Conservation (phyloP, 78 protist genomes). For the Creolimax fragrantissima region DNA sequence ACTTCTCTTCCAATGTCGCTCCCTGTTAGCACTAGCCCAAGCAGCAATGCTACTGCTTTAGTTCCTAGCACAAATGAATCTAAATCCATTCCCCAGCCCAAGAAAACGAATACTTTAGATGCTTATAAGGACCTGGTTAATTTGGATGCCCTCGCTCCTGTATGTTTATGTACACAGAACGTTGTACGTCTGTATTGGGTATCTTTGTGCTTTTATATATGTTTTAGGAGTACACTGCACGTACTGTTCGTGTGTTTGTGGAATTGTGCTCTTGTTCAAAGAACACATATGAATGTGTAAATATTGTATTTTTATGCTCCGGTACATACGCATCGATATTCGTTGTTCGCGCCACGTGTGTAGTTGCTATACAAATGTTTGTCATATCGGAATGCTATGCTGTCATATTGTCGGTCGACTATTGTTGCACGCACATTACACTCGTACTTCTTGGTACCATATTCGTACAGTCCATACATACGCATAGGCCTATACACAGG, state of each 20-base stretch:
- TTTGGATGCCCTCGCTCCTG: conserved; percentile 3
- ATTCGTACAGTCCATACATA: not conserved
- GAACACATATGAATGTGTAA: too few relatives aligned
- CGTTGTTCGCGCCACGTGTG: not conserved
- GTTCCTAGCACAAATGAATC: not conserved
- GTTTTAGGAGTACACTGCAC: not conserved
- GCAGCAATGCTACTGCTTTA: not conserved
- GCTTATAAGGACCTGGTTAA: not conserved
- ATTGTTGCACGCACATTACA: not conserved
- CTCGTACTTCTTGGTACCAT: not conserved
- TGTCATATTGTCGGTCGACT: not conserved
- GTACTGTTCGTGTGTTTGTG: not conserved
- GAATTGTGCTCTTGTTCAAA: not conserved
- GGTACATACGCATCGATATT: not conserved
- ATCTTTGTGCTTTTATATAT: not conserved
- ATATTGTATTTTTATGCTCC: not conserved
- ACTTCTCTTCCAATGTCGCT: not conserved
- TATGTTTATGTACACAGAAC: not conserved
- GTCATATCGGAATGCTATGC: not conserved
- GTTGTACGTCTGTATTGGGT: too few relatives aligned
- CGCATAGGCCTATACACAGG: not conserved
- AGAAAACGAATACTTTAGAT: not conserved
- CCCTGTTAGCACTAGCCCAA: not conserved
- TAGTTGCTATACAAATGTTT: not conserved
- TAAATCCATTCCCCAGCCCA: not conserved